Base-by-base conservation (phyloP, 2,329 filamentous ascomycete species). In the Aspergillus aculeatus region DNA sequence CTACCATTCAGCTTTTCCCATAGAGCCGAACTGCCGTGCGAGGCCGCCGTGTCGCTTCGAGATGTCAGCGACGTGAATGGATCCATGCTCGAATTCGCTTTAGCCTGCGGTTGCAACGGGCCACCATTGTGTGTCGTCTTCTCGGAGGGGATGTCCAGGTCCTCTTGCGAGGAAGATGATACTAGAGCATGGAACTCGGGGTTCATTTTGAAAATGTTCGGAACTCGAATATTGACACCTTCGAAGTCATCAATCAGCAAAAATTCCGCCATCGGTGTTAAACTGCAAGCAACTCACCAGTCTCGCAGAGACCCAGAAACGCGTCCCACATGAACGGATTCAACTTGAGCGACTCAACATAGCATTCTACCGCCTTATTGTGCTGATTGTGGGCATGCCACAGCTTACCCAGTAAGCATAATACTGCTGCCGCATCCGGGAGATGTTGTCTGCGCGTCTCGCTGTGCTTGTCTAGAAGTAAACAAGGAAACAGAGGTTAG, bases 311-410 rank as follows among this genome's bases (percentile, higher is more conserved):
- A 16, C 86, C 89, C 23, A 89, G 87, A 69, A 98, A 98, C 0
- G 94, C 93, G 80, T 99, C 95, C 95, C 95, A 99, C 85, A 96
- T 95, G 76, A 98, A 94, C 1, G 95, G 93, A 70, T 98, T 99
- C 57, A 88, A 76, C 77, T 93, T 96, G 68, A 99, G 80, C 5
- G 93, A 87, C 61, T 96, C 92, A 66, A 96, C 92, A 72, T 95
- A 98, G 74, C 86, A 92, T 65, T 90, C 85, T 16, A 94, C 87
- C 7, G 95, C 93, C 75, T 91, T 92, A 70, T 90, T 90, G 69
- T 91, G 84, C 67, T 96, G 86, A 62, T 84, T 90, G 68, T 95
- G 89, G 2, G 86, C 91, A 52, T 89, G 86, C 79, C 92, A 94
- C 29, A 99, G 81, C 77, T 96, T 96, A 26, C 92, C 95, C 31